Evolutionary conservation across 108 stramenopile species (phyloP).

Genomic region (Cylindrotheca fusiformis): DNA sequence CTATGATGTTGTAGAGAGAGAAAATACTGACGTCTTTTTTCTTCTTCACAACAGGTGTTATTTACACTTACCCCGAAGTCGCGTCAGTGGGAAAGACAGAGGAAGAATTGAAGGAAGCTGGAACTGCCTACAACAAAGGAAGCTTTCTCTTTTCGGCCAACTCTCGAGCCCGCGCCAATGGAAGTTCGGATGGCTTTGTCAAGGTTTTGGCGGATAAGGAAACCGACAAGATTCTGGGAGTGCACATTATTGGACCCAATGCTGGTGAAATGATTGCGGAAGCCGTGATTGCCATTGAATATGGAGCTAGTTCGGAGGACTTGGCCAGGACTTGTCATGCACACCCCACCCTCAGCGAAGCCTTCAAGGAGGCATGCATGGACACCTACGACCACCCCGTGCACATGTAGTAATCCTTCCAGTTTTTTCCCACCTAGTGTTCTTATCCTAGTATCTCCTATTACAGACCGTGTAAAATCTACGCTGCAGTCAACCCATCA

Average conservation of each 20-base stretch:
- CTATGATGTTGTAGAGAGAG: too few relatives aligned
- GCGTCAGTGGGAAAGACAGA: conserved; percentile 99
- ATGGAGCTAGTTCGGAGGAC: conserved; percentile 98
- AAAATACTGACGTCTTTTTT: too few relatives aligned
- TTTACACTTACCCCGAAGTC: conserved; percentile 99
- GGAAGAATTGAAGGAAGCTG: conserved; percentile 97
- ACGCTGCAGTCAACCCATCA: too few relatives aligned
- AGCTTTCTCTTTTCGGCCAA: conserved; percentile 97
- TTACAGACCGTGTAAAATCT: conserved; percentile 1
- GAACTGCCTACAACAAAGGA: conserved; percentile 92
- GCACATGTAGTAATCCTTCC: conserved; percentile 95
- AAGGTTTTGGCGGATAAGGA: conserved; percentile 96
- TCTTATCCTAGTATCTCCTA: background rate
- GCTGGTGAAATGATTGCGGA: conserved; percentile 99
- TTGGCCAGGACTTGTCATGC: conserved; percentile 99
- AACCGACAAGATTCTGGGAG: conserved; percentile 96
- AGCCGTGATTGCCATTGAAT: conserved; percentile 98
- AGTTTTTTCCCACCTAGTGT: too few relatives aligned
- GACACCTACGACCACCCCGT: conserved; percentile 98
- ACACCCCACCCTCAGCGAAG: conserved; percentile 98
- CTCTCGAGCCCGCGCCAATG: conserved; percentile 92
- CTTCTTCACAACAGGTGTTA: conserved; percentile 57
- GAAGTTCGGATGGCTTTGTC: conserved; percentile 95
- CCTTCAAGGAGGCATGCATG: conserved; percentile 99
- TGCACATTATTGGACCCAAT: conserved; percentile 99